Conservation (phyloP, 192 early-diverging fungal genomes). For the Coemansia sp. region DNA sequence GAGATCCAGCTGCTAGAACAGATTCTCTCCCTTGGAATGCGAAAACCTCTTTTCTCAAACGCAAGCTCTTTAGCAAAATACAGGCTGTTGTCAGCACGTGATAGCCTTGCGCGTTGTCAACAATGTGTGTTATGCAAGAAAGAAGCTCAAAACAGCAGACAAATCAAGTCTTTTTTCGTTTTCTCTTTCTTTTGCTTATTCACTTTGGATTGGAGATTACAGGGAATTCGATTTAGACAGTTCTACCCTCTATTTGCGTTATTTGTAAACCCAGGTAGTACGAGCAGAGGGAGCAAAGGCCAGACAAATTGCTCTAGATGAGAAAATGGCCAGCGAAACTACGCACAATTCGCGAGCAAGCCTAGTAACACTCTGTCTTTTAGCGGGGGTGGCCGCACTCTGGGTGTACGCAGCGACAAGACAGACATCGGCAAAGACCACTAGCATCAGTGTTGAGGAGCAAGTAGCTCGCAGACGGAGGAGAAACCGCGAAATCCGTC, state of each 20-base stretch:
- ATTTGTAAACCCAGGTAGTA: background rate
- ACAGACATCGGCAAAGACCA: background rate
- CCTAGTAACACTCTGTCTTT: constrained; percentile 33
- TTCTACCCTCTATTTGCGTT: background rate
- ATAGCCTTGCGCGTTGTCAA: too few species aligned
- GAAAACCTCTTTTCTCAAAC: too few species aligned
- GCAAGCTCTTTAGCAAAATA: too few species aligned
- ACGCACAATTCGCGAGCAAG: constrained; percentile 32
- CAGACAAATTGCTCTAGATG: background rate
- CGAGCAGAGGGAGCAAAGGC: background rate
- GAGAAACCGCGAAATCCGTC: constrained; percentile 1
- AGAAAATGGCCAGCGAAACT: background rate
- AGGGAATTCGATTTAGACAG: background rate
- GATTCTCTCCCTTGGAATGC: too few species aligned
- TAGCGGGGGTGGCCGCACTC: constrained; percentile 40
- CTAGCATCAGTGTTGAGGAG: background rate
- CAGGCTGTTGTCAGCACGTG: too few species aligned
- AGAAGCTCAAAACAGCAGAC: too few species aligned
- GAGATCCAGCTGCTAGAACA: too few species aligned
- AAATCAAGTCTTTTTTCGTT: too few species aligned
- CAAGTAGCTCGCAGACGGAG: constrained; percentile 20
- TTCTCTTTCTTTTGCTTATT: background rate
- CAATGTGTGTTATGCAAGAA: too few species aligned
- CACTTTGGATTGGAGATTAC: background rate
- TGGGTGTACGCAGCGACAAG: constrained; percentile 41